Conservation (phyloP, 345 rosid genomes). For the Geranium brycei region DNA sequence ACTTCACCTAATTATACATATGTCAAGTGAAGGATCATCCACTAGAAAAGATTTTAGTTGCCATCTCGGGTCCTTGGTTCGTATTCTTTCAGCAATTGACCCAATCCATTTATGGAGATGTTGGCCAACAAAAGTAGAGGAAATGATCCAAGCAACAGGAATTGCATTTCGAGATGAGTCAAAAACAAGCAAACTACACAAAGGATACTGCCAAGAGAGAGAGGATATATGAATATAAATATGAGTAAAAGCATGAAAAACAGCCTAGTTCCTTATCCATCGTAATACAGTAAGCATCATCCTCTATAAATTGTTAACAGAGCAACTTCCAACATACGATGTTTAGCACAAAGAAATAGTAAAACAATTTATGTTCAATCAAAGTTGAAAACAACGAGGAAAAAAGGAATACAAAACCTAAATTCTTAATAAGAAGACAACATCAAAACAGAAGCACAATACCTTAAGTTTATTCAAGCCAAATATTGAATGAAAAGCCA, state of each 20-base stretch:
- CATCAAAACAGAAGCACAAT: not conserved
- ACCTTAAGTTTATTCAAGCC: conserved; percentile 49
- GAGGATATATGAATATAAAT: not conserved
- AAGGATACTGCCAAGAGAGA: conserved; percentile 29
- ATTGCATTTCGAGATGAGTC: conserved; percentile 36
- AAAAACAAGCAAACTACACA: conserved; percentile 36
- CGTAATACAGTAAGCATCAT: too few relatives aligned
- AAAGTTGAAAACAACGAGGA: not conserved
- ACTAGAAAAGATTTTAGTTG: conserved; percentile 29
- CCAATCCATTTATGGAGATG: conserved; percentile 34
- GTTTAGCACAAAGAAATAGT: too few relatives aligned
- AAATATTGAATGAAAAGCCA: conserved; percentile 36
- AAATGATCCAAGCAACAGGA: conserved; percentile 46
- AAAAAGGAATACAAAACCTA: not conserved
- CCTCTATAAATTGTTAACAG: too few relatives aligned
- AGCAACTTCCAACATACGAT: too few relatives aligned
- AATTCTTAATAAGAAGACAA: conserved; percentile 1
- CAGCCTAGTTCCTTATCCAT: not conserved
- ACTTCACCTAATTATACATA: conserved; percentile 31
- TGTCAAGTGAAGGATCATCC: conserved; percentile 31
- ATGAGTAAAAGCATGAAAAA: not conserved
- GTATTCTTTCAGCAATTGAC: conserved; percentile 30
- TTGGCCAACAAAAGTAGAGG: conserved; percentile 25
- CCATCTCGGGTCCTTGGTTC: conserved; percentile 36
- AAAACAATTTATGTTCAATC: too few relatives aligned